Evolutionary conservation across 768 basidiomycete genomes (phyloP), one percentile per base, ranked within the genome.

Genomic region (Neoboletus magnificus): DNA sequence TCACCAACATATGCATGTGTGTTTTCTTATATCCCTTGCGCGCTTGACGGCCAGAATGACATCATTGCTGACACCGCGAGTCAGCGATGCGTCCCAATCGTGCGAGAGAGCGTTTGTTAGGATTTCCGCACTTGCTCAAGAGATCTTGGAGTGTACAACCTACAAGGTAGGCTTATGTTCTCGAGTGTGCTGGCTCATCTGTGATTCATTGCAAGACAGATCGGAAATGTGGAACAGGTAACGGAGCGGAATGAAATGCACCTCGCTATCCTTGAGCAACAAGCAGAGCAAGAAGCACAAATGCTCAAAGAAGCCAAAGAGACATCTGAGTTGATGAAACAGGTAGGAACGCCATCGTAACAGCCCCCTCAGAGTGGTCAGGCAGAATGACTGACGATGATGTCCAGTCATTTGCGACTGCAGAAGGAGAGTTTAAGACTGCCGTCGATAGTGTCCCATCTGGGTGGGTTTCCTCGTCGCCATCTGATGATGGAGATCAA

Each of bases 141-240:
- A 62, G 48, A 62, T 62, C 13, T 40, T 59, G 48, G 62, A 62
- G 48, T 62, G 62, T 30, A 48, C 61, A n/a, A 62, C 62, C 1
- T 51, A 55, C 57, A 62, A 59, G 51, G 61, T 62, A 25, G 25
- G 29, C 32, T 7, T n/a, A 37, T 33, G 3, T 30, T 15, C 13
- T 3, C 7, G 7, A 12, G 2, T 11, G 23, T 29, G 5, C 9
- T 1, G 18, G 11, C 10, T 36, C 23, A 12, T 44, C 18, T 40
- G 15, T 33, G 18, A 9, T 20, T 55, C 25, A 60, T n/a, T 23
- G 8, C 9, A 9, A 15, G 13, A 50, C 37, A 62, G 61, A 45
- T 54, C 23, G 61, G 61, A 30, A 51, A 2, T 33, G 61, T 54
- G 4, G 60, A 62, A 39, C 54, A 61, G 48, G 23, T 32, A 11